These are phyloP conservation scores for Malus hybrid DNA, from an alignment of 331 rosid genomes.

Conservation along the genomic window DNA sequence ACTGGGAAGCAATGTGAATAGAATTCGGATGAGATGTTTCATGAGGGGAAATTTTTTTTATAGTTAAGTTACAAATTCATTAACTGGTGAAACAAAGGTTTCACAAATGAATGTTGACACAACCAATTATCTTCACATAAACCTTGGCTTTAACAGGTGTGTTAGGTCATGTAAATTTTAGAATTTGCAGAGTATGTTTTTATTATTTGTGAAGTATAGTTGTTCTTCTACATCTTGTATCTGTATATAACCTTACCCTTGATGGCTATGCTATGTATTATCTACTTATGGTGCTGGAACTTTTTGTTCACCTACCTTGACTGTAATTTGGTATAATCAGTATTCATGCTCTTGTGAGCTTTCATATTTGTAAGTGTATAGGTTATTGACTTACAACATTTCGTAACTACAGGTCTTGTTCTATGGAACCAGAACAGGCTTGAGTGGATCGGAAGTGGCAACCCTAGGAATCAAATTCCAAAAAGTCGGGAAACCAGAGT, in stretches of 20 bases:
- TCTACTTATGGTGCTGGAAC: background rate
- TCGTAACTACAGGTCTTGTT: slow-evolving; percentile 48
- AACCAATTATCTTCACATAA: background rate
- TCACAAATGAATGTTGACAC: background rate
- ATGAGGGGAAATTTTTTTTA: background rate
- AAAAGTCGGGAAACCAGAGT: slow-evolving; percentile 36
- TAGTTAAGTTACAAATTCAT: background rate
- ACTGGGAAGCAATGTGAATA: background rate
- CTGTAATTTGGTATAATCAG: background rate
- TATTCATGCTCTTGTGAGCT: background rate
- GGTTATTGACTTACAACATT: background rate
- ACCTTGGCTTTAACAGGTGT: background rate
- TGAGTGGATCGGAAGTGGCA: slow-evolving; percentile 62
- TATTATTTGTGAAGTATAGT: background rate
- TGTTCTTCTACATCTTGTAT: background rate
- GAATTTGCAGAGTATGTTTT: background rate
- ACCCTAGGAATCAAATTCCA: slow-evolving; percentile 41
- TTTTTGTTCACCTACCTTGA: background rate
- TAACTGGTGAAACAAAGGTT: background rate
- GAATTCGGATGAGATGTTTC: background rate
- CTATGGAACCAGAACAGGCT: slow-evolving; percentile 85
- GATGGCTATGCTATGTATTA: background rate
- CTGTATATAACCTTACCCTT: background rate
- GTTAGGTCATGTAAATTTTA: background rate
- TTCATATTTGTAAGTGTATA: background rate